phyloP scores from a whole-genome alignment of 1,284 basidiomycete species.

The Puccinia horiana region DNA sequence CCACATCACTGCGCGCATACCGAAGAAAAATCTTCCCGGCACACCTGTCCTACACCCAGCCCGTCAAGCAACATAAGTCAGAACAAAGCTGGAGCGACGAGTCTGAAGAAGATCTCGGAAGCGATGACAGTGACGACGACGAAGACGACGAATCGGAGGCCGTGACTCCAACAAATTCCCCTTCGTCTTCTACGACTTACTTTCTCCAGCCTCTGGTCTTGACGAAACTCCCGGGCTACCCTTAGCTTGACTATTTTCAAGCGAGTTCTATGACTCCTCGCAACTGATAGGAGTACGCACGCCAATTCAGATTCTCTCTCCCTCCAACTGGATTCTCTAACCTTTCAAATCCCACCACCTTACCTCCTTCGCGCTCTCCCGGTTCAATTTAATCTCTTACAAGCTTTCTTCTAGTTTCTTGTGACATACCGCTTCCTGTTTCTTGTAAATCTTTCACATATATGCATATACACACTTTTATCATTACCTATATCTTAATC shows the following conservation, averaged over 20 bases:
- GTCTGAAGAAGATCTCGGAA: conserved; percentile 30
- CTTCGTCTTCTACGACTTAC: not conserved
- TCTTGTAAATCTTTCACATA: not conserved
- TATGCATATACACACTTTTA: not conserved
- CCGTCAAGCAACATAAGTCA: not conserved
- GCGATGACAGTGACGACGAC: conserved; percentile 9
- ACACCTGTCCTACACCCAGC: not conserved
- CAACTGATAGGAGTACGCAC: not conserved
- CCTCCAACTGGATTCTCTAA: not conserved
- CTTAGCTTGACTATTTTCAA: not conserved
- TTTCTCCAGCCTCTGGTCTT: conserved; percentile 39
- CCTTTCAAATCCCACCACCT: not conserved
- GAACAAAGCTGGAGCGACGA: conserved; percentile 16
- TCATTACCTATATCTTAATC: not conserved
- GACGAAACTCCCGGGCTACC: conserved; percentile 22
- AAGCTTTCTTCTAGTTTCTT: not conserved
- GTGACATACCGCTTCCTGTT: not conserved
- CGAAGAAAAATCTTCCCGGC: not conserved
- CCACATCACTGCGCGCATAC: not conserved
- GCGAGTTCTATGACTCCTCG: not conserved
- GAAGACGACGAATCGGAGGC: conserved; percentile 25
- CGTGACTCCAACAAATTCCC: conserved; percentile 8
- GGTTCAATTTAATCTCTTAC: not conserved
- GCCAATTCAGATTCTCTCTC: not conserved
- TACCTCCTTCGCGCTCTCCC: not conserved